Conservation (phyloP, 2,329 filamentous ascomycete genomes). For the Emydomyces testavorans region DNA sequence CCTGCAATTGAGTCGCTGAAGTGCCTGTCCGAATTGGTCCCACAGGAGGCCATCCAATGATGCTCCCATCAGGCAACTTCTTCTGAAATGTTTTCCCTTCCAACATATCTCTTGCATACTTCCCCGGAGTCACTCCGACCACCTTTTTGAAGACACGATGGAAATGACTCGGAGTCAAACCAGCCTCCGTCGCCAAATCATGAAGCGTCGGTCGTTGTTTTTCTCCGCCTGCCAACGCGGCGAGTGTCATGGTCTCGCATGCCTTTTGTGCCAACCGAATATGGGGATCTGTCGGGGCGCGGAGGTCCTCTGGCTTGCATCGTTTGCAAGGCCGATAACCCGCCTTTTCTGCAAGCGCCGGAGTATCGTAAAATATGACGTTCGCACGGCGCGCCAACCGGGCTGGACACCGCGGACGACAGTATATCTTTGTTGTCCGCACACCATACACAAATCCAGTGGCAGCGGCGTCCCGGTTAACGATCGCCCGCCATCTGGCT, state of each 20-base stretch:
- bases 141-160: constrained; percentile 46
- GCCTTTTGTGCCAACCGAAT: constrained; percentile 24
- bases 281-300: constrained; percentile 25
- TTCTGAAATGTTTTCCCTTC: constrained; percentile 17
- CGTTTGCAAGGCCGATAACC: constrained; percentile 48
- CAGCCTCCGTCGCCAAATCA: constrained; percentile 38
- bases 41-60: constrained; percentile 10
- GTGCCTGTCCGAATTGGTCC: not conserved
- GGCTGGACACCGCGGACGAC: constrained; percentile 44
- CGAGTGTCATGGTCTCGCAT: constrained; percentile 24
- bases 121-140: constrained; percentile 41
- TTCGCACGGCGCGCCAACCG: constrained; percentile 49
- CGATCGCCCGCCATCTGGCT: constrained; percentile 36
- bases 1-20: not conserved
- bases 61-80: constrained; percentile 14
- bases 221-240: constrained; percentile 18
- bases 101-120: constrained; percentile 22
- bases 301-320: constrained; percentile 38
- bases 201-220: constrained; percentile 31
- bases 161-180: constrained; percentile 43
- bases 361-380: constrained; percentile 43
- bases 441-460: constrained; percentile 46
- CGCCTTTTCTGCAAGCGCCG: constrained; percentile 37
- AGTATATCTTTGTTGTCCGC: constrained; percentile 47
- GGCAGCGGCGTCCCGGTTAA: constrained; percentile 34